Evolutionary conservation across 345 rosid genomes (phyloP).

Genomic region (Eucalyptus regnans): DNA sequence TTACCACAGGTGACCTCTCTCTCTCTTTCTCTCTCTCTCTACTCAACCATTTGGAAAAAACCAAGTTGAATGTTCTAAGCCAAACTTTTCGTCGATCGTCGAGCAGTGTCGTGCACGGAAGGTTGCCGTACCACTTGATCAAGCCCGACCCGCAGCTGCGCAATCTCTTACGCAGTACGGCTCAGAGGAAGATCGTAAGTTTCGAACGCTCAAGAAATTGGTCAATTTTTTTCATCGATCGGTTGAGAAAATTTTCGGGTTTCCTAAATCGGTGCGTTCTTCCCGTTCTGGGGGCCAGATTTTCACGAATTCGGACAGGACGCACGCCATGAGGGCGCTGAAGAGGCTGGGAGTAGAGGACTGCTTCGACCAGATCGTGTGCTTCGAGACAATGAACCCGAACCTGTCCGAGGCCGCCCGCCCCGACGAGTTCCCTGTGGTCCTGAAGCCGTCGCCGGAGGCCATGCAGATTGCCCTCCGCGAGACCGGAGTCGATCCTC

Average conservation of each 20-base stretch:
- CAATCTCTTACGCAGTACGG: conserved; percentile 46
- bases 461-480: conserved; percentile 69
- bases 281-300: conserved; percentile 14
- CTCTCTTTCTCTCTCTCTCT: not conserved
- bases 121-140: conserved; percentile 75
- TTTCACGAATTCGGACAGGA: conserved; percentile 85
- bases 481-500: conserved; percentile 51
- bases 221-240: not conserved
- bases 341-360: conserved; percentile 53
- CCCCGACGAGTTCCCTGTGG: conserved; percentile 64
- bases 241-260: not conserved
- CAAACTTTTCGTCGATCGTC: not conserved
- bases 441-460: conserved; percentile 68
- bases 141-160: conserved; percentile 53
- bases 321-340: conserved; percentile 51
- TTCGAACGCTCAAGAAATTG: not conserved
- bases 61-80: not conserved
- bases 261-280: not conserved
- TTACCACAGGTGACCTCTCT: conserved; percentile 53
- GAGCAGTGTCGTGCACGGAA: conserved; percentile 87
- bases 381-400: conserved; percentile 93
- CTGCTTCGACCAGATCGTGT: conserved; percentile 74
- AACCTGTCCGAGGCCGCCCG: conserved; percentile 40
- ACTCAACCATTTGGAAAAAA: not conserved
- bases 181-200: conserved; percentile 68